A percentile compares a stretch with the other conserved stretches of the same genome.
These are phyloP conservation scores for Karstenula rhodostoma DNA, from an alignment of 2,329 filamentous ascomycete genomes.

Conservation along the genomic window DNA sequence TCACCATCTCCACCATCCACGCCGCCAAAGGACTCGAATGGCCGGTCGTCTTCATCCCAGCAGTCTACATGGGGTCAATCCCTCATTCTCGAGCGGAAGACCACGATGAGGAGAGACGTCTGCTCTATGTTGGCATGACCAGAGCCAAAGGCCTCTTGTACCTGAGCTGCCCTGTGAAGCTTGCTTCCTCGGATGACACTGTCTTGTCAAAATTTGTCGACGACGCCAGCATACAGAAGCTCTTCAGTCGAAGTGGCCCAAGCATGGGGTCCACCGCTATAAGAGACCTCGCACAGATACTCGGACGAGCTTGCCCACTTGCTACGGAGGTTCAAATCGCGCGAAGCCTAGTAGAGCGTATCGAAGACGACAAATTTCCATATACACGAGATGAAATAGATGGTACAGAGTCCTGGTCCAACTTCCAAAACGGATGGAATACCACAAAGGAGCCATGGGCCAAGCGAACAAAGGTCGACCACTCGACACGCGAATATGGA, in stretches of 20 bases:
- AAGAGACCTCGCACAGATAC: constrained; percentile 73
- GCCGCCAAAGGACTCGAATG: constrained; percentile 96
- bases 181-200: constrained; percentile 68
- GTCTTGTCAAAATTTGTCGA: constrained; percentile 77
- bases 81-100: constrained; percentile 89
- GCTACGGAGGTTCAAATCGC: constrained; percentile 45
- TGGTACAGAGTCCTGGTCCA: constrained; percentile 35
- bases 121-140: constrained; percentile 97
- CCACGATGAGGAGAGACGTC: constrained; percentile 81
- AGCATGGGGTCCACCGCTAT: constrained; percentile 70
- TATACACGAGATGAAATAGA: constrained; percentile 46
- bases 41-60: constrained; percentile 93
- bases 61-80: constrained; percentile 87
- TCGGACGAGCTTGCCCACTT: constrained; percentile 69
- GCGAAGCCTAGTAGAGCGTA: constrained; percentile 32
- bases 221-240: constrained; percentile 58
- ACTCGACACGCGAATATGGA: constrained; percentile 14
- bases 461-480: constrained; percentile 42
- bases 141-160: constrained; percentile 87
- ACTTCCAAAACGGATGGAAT: constrained; percentile 10
- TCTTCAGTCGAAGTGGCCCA: constrained; percentile 71
- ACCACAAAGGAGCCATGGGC: constrained; percentile 19
- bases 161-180: constrained; percentile 78
- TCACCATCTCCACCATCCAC: constrained; percentile 96
- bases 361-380: constrained; percentile 48